Base-by-base conservation (phyloP, 2,329 filamentous ascomycete species). In the Polychaeton citri region DNA sequence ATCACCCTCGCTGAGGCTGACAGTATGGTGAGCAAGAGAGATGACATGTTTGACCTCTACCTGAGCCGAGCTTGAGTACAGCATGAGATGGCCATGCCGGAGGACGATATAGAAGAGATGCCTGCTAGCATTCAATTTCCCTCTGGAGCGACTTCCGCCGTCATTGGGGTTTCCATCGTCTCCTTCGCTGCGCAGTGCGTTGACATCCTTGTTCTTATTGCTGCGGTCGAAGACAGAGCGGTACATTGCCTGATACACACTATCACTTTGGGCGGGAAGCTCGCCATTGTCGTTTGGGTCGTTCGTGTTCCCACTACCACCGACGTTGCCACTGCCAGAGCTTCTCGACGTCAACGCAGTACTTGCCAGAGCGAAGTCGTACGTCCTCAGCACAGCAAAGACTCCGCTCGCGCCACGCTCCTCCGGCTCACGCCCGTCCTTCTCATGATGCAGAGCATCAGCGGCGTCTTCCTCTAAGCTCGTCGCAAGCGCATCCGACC, bases 241-340 rank as follows among this genome's bases (percentile, higher is more conserved):
- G 62, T 98, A 98, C 85, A 98, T 95, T 57, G 81, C 81, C 69
- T 96, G 90, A 60, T 96, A 96, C 24, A 98, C 88, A 52, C 85
- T 93, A 38, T 86, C 81, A 30, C 40, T 43, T 13, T 40, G 40
- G 19, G 21, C 32, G 8, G 24, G 38, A 2, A 18, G 36, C 3
- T 47, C 43, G 17, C 33, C 40, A 8, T 13, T 35, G 8, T 30
- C 38, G 24, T 35, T 38, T 3, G 38, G 39, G 18, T 42, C 41
- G 13, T 28, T 21, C n/a, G 19, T 28, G 6, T 19, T 35, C n/a
- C 15, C 35, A 26, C 16, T 15, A 30, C 19, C 35, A 15, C 24
- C n/a, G 26, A 17, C 12, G 31, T 38, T 43, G 21, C 30, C 33
- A n/a, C 36, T 21, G 24, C 30, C 33, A 32, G 41, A 45, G n/a